Percentiles rank a stretch among this genome's conserved stretches.
These are phyloP conservation scores for Blastosporella zonata DNA, from an alignment of 1,284 basidiomycete genomes.

Conservation along the genomic window DNA sequence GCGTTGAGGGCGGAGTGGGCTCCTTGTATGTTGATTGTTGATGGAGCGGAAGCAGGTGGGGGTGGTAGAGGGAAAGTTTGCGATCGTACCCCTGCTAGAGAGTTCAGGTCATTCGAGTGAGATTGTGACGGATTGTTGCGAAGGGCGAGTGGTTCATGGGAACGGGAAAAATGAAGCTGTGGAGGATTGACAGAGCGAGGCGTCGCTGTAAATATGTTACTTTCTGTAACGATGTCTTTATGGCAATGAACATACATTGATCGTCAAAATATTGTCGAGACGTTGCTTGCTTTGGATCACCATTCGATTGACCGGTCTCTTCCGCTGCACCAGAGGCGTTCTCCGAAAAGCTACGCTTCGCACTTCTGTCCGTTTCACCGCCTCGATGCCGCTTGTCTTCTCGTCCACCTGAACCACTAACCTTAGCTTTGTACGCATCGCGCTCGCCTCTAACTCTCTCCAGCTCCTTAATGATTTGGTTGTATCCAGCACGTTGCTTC, in stretches of 20 bases:
- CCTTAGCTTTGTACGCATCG: conserved; percentile 59
- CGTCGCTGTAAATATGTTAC: conserved; percentile 23
- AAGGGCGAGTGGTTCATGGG: conserved; percentile 36
- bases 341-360: conserved; percentile 19
- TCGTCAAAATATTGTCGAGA: conserved; percentile 51
- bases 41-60: conserved; percentile 29
- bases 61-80: conserved; percentile 24
- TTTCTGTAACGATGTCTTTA: not conserved
- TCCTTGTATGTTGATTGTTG: conserved; percentile 15
- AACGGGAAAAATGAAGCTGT: conserved; percentile 35
- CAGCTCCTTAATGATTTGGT: conserved; percentile 71
- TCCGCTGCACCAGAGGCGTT: conserved; percentile 2
- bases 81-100: conserved; percentile 12
- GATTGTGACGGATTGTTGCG: conserved; percentile 24
- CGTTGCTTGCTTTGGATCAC: conserved; percentile 30
- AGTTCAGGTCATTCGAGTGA: conserved; percentile 17
- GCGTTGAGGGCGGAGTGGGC: conserved; percentile 15
- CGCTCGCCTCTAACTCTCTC: conserved; percentile 80
- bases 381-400: conserved; percentile 29
- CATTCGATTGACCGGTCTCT: conserved; percentile 5
- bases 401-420: conserved; percentile 34
- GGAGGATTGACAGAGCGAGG: conserved; percentile 23
- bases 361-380: conserved; percentile 20
- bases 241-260: conserved; percentile 39
- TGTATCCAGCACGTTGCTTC: conserved; percentile 75